Percentiles rank a stretch among this genome's conserved stretches.
These are phyloP conservation scores for Botrytis aclada DNA, from an alignment of 2,329 filamentous ascomycete species.

Conservation along the genomic window DNA sequence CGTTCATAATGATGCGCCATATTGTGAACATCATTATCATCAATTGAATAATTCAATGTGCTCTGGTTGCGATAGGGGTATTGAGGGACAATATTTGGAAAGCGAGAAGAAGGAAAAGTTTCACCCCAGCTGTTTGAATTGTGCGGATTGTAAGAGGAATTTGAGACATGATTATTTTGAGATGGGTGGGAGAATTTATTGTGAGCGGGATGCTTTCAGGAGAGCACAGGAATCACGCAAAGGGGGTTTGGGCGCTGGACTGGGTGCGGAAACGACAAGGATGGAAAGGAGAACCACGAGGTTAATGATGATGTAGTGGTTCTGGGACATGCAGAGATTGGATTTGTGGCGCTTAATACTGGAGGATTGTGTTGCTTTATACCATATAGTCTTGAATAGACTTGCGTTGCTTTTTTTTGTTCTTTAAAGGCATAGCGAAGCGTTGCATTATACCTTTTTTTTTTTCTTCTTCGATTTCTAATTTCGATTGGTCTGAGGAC, in stretches of 20 bases:
- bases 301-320: conserved; percentile 47
- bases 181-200: conserved; percentile 74
- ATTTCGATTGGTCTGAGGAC: neutral
- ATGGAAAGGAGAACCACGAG: conserved; percentile 49
- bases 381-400: conserved; percentile 7
- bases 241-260: conserved; percentile 18
- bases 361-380: neutral
- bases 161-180: conserved; percentile 89
- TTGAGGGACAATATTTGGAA: conserved; percentile 91
- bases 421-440: neutral
- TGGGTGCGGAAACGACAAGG: conserved; percentile 30
- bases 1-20: conserved; percentile 80
- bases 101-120: conserved; percentile 75
- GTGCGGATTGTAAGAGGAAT: conserved; percentile 70
- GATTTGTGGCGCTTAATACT: neutral
- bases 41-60: conserved; percentile 86
- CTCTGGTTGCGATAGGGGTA: conserved; percentile 73
- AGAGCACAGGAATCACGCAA: conserved; percentile 27
- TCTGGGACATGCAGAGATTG: neutral
- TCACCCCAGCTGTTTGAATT: conserved; percentile 83
- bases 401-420: neutral
- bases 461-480: neutral
- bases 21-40: conserved; percentile 92
- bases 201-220: conserved; percentile 73
- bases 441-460: neutral